Evolutionary conservation across 2,329 filamentous ascomycete species (phyloP), one percentile per base, ranked within the genome.

Genomic region (Colletotrichum lindemuthianum): DNA sequence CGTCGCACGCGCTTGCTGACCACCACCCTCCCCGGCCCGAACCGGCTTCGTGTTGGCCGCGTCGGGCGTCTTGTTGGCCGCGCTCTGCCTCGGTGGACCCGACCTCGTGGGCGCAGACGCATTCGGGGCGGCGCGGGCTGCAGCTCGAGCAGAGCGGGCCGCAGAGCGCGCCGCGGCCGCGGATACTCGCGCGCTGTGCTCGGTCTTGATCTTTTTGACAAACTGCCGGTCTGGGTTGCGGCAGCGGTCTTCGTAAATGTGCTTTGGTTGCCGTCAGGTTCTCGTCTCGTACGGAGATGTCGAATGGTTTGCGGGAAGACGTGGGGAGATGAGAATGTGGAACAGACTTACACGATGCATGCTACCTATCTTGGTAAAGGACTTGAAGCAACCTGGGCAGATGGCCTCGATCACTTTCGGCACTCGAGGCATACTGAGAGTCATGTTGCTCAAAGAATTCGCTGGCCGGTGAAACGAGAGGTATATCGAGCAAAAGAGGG

Each of bases 381-480:
- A 45, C 12, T 60, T 60, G 57, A 60, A 60, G 49, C 57, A 54
- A 7, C 57, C 57, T 13, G 57, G 49, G 24, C 57, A 60, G 49
- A 60, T 54, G 49, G 57, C 57, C n/a, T 60, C 57, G 6, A 60
- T 60, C 57, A 54, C 54, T 15, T 47, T 47, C 4, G 57, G 57
- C 8, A 40, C 57, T 13, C 33, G 57, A 33, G 57, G 40, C 16
- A 60, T 44, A 9, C 15, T 44, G 39, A 33, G 9, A n/a, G 41
- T 39, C 53, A 56, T 57, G 8, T 39, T 48, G 15, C 5, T 24
- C 24, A 51, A 16, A 15, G n/a, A 9, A 7, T 0, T 40, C 1
- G 4, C 24, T 24, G 24, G 24, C 24, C 24, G 24, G 5, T 24
- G 24, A 24, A 24, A 5, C 24, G 24, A 24, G 24, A 4, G 24